phyloP scores from a whole-genome alignment of 176 grass and related monocot genomes.

The Triticum timopheevii region DNA sequence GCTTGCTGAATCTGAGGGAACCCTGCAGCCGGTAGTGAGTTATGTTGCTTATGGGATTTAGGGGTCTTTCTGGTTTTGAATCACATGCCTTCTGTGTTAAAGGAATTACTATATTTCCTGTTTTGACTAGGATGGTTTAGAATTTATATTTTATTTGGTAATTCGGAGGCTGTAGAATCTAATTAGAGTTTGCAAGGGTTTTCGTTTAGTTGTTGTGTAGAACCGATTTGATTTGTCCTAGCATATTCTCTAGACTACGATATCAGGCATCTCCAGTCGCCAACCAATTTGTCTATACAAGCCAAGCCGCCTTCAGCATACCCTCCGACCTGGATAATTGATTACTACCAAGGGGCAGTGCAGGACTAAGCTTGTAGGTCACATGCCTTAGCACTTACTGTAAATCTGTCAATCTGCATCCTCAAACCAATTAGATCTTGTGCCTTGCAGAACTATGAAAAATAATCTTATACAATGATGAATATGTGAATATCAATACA shows the following conservation, averaged over 20 bases:
- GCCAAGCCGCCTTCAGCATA: background rate
- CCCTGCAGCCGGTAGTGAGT: too few relatives aligned
- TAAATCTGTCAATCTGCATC: background rate
- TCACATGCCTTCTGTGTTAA: too few relatives aligned
- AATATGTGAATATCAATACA: background rate
- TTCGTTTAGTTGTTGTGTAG: background rate
- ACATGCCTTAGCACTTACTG: background rate
- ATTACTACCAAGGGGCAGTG: background rate
- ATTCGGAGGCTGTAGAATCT: background rate
- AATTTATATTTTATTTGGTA: background rate
- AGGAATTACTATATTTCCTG: too few relatives aligned
- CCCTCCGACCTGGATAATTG: background rate
- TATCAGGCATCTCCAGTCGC: background rate
- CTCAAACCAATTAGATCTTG: slow-evolving; percentile 1
- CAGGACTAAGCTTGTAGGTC: background rate
- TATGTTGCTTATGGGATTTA: too few relatives aligned
- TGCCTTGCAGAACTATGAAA: background rate
- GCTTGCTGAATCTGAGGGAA: too few relatives aligned
- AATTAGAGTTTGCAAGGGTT: background rate
- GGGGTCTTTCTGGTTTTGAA: too few relatives aligned
- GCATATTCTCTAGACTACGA: background rate
- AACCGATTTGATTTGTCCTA: background rate
- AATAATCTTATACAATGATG: background rate
- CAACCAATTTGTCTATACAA: background rate
- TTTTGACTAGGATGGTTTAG: too few relatives aligned